A percentile compares a stretch with the other conserved stretches of the same genome.
Conservation (phyloP, 352 stramenopile genomes). For the Phytophthora agathidicida region DNA sequence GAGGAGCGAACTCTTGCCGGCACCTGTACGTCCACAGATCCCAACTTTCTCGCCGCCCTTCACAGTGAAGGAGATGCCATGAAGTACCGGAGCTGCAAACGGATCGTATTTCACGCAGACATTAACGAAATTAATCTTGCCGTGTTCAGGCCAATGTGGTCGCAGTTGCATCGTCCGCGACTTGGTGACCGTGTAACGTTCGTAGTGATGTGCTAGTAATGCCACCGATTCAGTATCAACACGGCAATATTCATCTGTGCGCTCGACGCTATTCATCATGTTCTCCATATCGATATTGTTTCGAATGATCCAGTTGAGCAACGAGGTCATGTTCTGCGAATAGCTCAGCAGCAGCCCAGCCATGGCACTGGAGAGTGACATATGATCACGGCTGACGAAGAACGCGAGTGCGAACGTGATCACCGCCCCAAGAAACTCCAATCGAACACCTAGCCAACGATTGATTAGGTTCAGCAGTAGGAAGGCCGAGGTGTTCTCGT, state of each 20-base stretch:
- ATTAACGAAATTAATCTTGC: constrained; percentile 75
- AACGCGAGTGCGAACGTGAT: constrained; percentile 92
- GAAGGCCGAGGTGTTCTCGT: constrained; percentile 87
- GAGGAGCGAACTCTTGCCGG: constrained; percentile 75
- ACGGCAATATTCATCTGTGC: constrained; percentile 56
- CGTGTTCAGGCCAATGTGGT: constrained; percentile 61
- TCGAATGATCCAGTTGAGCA: constrained; percentile 96
- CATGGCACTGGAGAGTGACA: constrained; percentile 68
- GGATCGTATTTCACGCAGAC: constrained; percentile 64
- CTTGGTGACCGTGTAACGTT: constrained; percentile 35
- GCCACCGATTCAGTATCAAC: constrained; percentile 52
- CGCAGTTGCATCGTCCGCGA: constrained; percentile 39
- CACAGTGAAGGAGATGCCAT: constrained; percentile 69
- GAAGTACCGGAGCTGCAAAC: constrained; percentile 41
- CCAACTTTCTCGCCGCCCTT: constrained; percentile 74
- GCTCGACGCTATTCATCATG: constrained; percentile 95
- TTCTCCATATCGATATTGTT: constrained; percentile 95
- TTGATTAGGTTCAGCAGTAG: constrained; percentile 92
- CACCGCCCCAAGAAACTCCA: constrained; percentile 88
- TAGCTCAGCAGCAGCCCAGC: constrained; percentile 95
- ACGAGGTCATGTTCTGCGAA: constrained; percentile 90
- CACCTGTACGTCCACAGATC: constrained; percentile 73
- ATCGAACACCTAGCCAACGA: constrained; percentile 95
- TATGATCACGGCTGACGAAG: constrained; percentile 77
- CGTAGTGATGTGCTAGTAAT: constrained; percentile 42